phyloP scores from a whole-genome alignment of 257 asterid species.

The Nicotiana noctiflora region DNA sequence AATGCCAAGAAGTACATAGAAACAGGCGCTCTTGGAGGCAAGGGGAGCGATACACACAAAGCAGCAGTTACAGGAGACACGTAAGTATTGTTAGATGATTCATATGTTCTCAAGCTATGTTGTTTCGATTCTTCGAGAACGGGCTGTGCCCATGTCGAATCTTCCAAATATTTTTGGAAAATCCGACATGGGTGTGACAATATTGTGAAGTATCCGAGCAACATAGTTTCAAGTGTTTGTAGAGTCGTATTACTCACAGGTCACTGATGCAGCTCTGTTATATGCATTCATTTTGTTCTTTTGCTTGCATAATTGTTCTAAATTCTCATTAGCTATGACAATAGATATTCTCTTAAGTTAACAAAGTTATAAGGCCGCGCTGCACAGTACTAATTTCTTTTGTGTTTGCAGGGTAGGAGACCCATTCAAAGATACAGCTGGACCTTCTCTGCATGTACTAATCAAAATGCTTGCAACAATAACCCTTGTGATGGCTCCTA shows the following conservation, averaged over 20 bases:
- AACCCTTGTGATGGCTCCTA: conserved; percentile 97
- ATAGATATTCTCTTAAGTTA: neutral
- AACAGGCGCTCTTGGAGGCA: conserved; percentile 97
- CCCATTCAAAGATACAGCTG: conserved; percentile 98
- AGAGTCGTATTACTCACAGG: neutral
- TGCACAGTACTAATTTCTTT: neutral
- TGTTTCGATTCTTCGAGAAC: neutral
- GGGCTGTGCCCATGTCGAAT: neutral
- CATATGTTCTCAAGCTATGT: neutral
- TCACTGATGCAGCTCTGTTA: neutral
- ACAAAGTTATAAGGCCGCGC: neutral
- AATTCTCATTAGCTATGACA: neutral
- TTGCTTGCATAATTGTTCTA: neutral
- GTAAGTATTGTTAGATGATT: conserved; percentile 40
- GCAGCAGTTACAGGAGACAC: conserved; percentile 98
- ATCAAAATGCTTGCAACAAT: conserved; percentile 98
- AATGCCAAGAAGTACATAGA: conserved; percentile 98
- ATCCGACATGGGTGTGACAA: neutral
- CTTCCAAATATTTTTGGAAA: neutral
- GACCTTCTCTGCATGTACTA: conserved; percentile 94
- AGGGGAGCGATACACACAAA: conserved; percentile 96
- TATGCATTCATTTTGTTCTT: neutral
- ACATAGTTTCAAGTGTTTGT: neutral
- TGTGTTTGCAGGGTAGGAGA: conserved; percentile 76
- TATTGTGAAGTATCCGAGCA: neutral